Evolutionary conservation across 192 early-diverging fungal genomes (phyloP).

Genomic region (Kickxella alabastrina): DNA sequence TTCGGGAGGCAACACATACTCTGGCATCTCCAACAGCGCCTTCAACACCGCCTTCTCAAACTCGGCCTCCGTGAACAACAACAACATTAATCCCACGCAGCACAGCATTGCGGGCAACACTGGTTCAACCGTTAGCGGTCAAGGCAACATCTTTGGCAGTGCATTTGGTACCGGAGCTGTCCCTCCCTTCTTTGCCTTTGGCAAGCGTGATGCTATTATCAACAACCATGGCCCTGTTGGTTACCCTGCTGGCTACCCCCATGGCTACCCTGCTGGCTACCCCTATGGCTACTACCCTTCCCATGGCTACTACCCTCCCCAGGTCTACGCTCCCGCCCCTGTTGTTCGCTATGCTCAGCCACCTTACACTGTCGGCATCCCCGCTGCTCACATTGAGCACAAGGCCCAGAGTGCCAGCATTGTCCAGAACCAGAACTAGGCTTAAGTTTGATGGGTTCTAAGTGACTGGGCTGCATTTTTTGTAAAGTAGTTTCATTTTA

Average conservation of each 20-base stretch:
- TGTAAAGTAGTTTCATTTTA: neutral
- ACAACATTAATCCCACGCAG: constrained; percentile 15
- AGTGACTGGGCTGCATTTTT: neutral
- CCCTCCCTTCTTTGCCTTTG: neutral
- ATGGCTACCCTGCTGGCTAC: neutral
- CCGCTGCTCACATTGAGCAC: neutral
- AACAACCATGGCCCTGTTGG: neutral
- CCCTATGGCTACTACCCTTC: neutral
- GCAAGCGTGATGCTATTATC: constrained; percentile 3
- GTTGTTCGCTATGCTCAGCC: too few relatives aligned
- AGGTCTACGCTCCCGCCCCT: too few relatives aligned
- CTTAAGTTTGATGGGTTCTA: too few relatives aligned
- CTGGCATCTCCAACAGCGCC: constrained; percentile 15
- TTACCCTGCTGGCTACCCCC: neutral
- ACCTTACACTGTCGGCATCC: too few relatives aligned
- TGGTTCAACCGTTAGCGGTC: constrained; percentile 8
- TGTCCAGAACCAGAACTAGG: neutral
- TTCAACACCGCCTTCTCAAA: constrained; percentile 21
- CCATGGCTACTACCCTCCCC: constrained; percentile 2
- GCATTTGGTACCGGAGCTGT: neutral
- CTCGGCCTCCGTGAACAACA: constrained; percentile 20
- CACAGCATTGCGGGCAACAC: constrained; percentile 6
- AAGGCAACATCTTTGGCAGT: constrained; percentile 11
- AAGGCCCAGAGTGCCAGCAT: neutral
- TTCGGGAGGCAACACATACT: constrained; percentile 31